A percentile compares a stretch with the other conserved stretches of the same genome.
Evolutionary conservation across 441 rosid species (phyloP).

Genomic region (Aleurites moluccanus): DNA sequence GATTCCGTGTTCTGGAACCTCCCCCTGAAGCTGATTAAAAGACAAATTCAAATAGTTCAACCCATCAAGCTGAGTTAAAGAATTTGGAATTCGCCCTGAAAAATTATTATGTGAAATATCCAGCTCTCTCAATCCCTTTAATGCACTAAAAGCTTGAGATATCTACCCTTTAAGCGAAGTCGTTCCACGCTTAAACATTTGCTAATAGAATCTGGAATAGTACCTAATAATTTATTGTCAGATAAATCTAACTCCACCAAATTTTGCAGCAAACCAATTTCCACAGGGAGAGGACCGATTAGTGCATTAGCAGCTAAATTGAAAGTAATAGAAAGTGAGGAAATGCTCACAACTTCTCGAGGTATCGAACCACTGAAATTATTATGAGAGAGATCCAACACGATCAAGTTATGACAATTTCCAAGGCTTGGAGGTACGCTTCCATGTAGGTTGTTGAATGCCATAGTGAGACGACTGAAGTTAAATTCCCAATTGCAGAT

Average conservation of each 20-base stretch:
- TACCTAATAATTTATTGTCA: neutral
- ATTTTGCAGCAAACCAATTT: neutral
- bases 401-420: neutral
- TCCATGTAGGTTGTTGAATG: neutral
- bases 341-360: neutral
- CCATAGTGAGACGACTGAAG: neutral
- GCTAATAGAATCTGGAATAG: neutral
- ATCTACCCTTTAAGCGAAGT: neutral
- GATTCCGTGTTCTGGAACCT: neutral
- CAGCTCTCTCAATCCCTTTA: neutral
- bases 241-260: neutral
- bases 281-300: neutral
- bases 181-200: neutral
- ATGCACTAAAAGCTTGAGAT: neutral
- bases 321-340: neutral
- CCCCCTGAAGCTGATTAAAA: neutral
- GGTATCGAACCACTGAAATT: neutral
- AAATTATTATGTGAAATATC: neutral
- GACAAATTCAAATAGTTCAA: neutral
- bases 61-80: neutral
- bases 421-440: slow-evolving; percentile 12
- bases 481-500: neutral
- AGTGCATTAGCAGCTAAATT: neutral
- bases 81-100: neutral
- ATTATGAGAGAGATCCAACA: neutral